Conservation (phyloP, 1,284 basidiomycete species). For the Trichosporon faecale region DNA sequence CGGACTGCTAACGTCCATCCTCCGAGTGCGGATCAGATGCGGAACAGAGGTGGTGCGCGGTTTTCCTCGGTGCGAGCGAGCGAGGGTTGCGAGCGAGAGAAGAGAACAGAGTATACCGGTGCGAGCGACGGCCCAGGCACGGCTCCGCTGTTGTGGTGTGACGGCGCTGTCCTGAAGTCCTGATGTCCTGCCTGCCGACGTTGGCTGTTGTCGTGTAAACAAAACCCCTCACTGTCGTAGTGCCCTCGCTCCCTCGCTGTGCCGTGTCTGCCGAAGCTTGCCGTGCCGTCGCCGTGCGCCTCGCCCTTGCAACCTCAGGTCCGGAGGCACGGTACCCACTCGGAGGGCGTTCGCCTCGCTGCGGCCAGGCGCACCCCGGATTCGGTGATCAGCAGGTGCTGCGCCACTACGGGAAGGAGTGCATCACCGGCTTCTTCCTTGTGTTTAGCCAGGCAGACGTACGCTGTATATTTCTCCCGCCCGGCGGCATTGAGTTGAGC, state of each 20-base stretch:
- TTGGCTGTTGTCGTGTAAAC: neutral
- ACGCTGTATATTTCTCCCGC: neutral
- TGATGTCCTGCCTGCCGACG: no score
- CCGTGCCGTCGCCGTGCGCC: neutral
- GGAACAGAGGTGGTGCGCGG: neutral
- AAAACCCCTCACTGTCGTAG: neutral
- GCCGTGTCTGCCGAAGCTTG: neutral
- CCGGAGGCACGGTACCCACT: neutral
- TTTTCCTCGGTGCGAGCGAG: neutral
- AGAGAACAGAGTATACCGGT: no score
- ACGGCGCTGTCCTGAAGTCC: neutral
- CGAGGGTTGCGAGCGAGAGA: neutral
- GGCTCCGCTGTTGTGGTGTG: neutral
- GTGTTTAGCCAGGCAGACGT: neutral
- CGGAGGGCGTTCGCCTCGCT: neutral
- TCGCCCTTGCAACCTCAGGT: neutral
- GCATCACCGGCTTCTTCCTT: neutral
- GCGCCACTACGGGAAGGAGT: neutral
- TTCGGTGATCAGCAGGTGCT: neutral
- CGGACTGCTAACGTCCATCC: no score
- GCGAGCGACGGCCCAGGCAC: neutral
- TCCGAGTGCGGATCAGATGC: neutral
- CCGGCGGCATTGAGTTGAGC: neutral
- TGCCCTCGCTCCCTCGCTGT: no score
- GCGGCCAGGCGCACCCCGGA: neutral